phyloP scores from a whole-genome alignment of 805 yeast species.

The Ogataea minuta region DNA sequence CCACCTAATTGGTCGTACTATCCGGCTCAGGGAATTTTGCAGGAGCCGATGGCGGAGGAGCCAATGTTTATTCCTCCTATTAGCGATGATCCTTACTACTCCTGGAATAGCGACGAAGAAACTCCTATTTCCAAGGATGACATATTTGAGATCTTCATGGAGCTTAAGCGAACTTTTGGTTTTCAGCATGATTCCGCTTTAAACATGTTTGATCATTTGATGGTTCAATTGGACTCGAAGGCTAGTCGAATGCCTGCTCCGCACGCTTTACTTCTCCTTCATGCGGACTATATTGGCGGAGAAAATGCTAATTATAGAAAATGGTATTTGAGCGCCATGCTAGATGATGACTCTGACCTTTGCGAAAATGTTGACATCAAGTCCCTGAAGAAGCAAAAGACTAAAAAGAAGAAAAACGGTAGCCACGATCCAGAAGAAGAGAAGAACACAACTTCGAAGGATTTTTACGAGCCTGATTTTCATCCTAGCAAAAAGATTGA shows the following conservation, averaged over 20 bases:
- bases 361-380: constrained; percentile 59
- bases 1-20: constrained; percentile 13
- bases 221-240: constrained; percentile 82
- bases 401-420: constrained; percentile 70
- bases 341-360: constrained; percentile 66
- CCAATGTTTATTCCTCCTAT: constrained; percentile 15
- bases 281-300: constrained; percentile 92
- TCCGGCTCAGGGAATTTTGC: constrained; percentile 9
- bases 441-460: constrained; percentile 15
- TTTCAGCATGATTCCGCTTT: constrained; percentile 77
- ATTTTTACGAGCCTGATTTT: constrained; percentile 21
- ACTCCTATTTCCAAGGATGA: constrained; percentile 72
- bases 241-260: constrained; percentile 73
- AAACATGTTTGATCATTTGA: constrained; percentile 78
- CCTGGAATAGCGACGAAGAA: constrained; percentile 58
- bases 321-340: constrained; percentile 89
- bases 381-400: constrained; percentile 60
- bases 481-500: constrained; percentile 40
- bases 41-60: constrained; percentile 15
- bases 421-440: constrained; percentile 41
- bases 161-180: constrained; percentile 66
- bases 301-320: constrained; percentile 80
- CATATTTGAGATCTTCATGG: constrained; percentile 58
- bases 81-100: constrained; percentile 45
- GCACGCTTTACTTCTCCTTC: constrained; percentile 71